phyloP scores from a whole-genome alignment of 2,329 filamentous ascomycete species.

The Fusarium coffeatum region DNA sequence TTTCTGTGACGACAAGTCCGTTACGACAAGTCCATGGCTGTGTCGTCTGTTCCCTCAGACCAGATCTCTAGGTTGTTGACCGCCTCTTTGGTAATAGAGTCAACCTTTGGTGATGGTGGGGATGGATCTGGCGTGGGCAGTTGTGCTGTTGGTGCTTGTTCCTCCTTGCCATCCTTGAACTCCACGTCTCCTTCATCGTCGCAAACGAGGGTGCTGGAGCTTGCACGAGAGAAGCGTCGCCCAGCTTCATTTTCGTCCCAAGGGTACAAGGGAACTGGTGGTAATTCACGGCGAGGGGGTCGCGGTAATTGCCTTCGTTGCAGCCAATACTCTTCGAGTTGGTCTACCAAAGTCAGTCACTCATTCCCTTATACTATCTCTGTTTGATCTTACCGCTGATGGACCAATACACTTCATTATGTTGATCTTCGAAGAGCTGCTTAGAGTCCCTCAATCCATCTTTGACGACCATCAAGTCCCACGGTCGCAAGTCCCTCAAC shows the following conservation, averaged over 20 bases:
- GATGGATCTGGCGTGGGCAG: neutral
- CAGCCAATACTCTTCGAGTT: constrained; percentile 3
- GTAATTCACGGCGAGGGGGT: neutral
- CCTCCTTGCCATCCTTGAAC: neutral
- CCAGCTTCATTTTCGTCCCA: neutral
- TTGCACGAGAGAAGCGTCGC: neutral
- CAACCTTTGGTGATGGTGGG: neutral
- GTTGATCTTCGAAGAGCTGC: constrained; percentile 30
- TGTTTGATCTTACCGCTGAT: constrained; percentile 7
- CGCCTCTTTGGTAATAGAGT: neutral
- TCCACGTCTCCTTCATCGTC: neutral
- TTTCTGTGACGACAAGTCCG: constrained; percentile 3
- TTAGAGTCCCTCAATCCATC: constrained; percentile 32
- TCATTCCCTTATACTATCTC: neutral
- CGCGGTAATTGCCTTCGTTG: neutral
- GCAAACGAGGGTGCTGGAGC: neutral
- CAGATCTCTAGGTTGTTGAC: neutral
- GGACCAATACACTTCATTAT: constrained; percentile 20
- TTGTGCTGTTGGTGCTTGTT: neutral
- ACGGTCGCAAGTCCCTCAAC: constrained; percentile 29
- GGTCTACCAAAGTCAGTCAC: constrained; percentile 15
- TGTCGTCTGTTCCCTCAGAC: neutral
- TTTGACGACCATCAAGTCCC: constrained; percentile 41
- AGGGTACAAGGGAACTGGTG: constrained; percentile 22
- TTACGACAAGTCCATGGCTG: neutral